Evolutionary conservation across 495 filamentous ascomycete species (phyloP), one percentile per base, ranked within the genome.

Genomic region (Glarea lozoyensis): DNA sequence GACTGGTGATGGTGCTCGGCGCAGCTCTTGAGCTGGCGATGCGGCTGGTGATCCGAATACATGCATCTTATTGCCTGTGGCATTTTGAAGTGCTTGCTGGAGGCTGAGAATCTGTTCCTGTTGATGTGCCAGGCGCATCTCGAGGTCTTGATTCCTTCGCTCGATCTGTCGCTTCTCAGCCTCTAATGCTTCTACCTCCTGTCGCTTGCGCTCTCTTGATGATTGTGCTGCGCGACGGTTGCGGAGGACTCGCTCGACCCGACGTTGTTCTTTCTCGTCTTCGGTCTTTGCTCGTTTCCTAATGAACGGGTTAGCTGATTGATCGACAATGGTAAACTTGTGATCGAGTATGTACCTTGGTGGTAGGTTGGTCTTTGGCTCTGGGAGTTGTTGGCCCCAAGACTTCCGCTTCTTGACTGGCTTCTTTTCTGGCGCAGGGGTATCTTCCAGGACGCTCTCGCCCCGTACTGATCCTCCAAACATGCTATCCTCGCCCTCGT

Each of bases 241-340:
- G 27, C 92, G 81, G 50, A 96, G 84, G 31, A 98, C 90, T 40
- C 92, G 87, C 69, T 98, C 92, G 52, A 97, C 90, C 40, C 92
- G 85, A 35, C 92, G 83, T 64, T 98, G 92, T 65, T 97, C 92
- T 65, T 98, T 98, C 63, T 98, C 92, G 59, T 94, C 92, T 42
- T 94, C 88, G 20, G 92, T 98, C 76, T 96, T 98, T 54, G 92
- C 92, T 46, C 92, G 88, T 76, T 98, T 98, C 45, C 86, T 90
- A 48, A 10, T 16, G 0, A 19, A 35, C 13, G 35, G 42, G 12
- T 37, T 49, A 31, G 33, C 45, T 27, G 42, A 39, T 41, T 16
- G 25, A 35, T 33, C 24, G 39, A 40, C 21, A 25, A 34, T 46
- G 11, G 43, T 32, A 21, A 32, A 39, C n/a, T 25, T 37, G 12